Percentiles rank a stretch among this genome's conserved stretches.
These are phyloP conservation scores for Ogataea hybrid DNA, from an alignment of 1,139 yeast species.

Conservation along the genomic window DNA sequence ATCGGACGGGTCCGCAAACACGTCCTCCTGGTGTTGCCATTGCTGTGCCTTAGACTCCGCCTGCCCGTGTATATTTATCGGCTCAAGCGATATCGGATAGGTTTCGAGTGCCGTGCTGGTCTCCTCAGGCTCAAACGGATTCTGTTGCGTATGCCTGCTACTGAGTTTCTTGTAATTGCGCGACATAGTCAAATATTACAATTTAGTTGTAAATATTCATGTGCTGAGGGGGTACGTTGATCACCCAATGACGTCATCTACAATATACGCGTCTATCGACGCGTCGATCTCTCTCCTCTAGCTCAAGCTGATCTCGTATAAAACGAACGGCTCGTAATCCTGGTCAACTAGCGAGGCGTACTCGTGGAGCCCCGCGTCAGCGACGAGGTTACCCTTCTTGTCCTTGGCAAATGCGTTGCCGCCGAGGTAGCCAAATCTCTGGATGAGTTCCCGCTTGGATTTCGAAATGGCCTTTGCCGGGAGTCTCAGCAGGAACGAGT, in stretches of 20 bases:
- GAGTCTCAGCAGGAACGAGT: slow-evolving; percentile 56
- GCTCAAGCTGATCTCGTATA: slow-evolving; percentile 54
- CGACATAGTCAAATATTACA: slow-evolving; percentile 9
- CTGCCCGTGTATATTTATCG: slow-evolving; percentile 3
- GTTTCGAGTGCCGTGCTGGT: slow-evolving; percentile 9
- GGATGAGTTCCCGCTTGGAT: slow-evolving; percentile 66
- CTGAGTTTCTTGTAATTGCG: slow-evolving; percentile 13
- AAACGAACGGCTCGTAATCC: slow-evolving; percentile 93
- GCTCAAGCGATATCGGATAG: slow-evolving; percentile 8
- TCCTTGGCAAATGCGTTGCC: slow-evolving; percentile 78
- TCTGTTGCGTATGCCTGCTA: slow-evolving; percentile 4
- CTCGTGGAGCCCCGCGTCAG: slow-evolving; percentile 61
- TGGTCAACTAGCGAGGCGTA: slow-evolving; percentile 90
- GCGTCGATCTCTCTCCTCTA: slow-evolving; percentile 8
- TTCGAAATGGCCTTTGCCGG: slow-evolving; percentile 44
- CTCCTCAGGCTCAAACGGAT: slow-evolving; percentile 11
- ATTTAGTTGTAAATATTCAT: slow-evolving; percentile 1
- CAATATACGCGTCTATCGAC: slow-evolving; percentile 1
- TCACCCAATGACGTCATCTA: slow-evolving; percentile 2
- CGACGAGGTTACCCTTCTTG: slow-evolving; percentile 60
- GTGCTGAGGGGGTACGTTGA: slow-evolving; percentile 2
- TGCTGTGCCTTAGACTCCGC: slow-evolving; percentile 6
- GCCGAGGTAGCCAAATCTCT: slow-evolving; percentile 83
- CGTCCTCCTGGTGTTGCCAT: slow-evolving; percentile 11
- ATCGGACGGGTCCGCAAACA: slow-evolving; percentile 8